Percentiles rank a stretch among this genome's conserved stretches.
Evolutionary conservation across 441 rosid genomes (phyloP).

Genomic region (Pelargonium cotyledonis): DNA sequence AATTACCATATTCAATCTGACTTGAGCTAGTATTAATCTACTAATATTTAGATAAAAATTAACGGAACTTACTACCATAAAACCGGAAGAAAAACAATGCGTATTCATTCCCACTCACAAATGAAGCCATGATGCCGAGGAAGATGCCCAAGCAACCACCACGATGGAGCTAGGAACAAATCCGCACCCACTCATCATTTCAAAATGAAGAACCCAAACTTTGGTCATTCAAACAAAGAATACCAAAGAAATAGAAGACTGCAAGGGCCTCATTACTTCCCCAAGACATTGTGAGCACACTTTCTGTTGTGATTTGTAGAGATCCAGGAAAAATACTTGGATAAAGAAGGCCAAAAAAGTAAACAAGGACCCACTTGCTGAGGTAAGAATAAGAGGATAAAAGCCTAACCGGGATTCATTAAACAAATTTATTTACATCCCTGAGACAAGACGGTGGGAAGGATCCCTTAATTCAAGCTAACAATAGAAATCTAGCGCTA

Average conservation of each 20-base stretch:
- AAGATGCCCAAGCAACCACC: not conserved
- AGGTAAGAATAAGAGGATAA: not conserved
- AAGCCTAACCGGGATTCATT: not conserved
- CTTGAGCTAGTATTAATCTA: not conserved
- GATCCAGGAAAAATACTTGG: not conserved
- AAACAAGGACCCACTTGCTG: not conserved
- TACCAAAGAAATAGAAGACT: not conserved
- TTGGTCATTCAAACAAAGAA: not conserved
- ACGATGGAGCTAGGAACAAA: not conserved
- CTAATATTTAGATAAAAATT: not conserved
- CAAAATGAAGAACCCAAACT: not conserved
- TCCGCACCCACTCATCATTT: not conserved
- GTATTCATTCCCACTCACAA: not conserved
- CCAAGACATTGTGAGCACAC: not conserved
- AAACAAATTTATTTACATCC: not conserved
- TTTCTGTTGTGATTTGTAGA: not conserved
- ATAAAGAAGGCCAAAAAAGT: not conserved
- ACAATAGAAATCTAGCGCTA: not conserved
- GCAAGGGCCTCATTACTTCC: not conserved
- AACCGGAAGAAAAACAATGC: not conserved
- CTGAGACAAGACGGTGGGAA: not conserved
- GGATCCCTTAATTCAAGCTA: not conserved
- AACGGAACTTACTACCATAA: not conserved
- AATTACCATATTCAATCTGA: not conserved
- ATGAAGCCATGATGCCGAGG: not conserved